phyloP scores from a whole-genome alignment of 352 stramenopile species.

The Phytophthora rubi region DNA sequence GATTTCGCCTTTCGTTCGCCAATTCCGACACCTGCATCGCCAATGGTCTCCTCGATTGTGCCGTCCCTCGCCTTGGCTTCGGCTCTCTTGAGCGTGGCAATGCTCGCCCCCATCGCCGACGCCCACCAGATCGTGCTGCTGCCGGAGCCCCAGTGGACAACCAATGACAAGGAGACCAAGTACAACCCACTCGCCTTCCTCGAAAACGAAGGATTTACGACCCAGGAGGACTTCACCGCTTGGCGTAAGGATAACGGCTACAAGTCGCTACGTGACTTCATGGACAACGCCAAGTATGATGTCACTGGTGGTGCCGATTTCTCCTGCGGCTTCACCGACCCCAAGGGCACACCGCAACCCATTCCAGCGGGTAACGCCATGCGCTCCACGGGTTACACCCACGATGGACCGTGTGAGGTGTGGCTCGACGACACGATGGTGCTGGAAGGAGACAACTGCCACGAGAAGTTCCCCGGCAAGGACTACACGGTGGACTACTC shows the following conservation, averaged over 20 bases:
- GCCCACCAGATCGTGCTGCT: conserved; percentile 47
- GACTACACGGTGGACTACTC: conserved; percentile 35
- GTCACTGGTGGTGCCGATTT: conserved; percentile 35
- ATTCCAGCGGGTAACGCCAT: conserved; percentile 33
- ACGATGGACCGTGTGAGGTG: conserved; percentile 46
- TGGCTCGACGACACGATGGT: conserved; percentile 44
- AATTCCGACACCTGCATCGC: neutral
- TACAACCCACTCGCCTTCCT: conserved; percentile 56
- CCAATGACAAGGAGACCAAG: conserved; percentile 35
- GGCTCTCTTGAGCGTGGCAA: conserved; percentile 28
- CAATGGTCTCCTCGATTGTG: conserved; percentile 25
- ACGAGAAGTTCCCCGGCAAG: conserved; percentile 36
- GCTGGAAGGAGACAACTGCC: conserved; percentile 34
- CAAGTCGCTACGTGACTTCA: conserved; percentile 52
- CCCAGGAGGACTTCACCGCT: conserved; percentile 40
- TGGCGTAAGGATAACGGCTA: conserved; percentile 44
- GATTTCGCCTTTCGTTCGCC: neutral
- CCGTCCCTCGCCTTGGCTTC: conserved; percentile 27
- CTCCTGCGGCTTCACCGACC: conserved; percentile 37
- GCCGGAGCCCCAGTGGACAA: conserved; percentile 37
- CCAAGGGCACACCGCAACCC: conserved; percentile 33
- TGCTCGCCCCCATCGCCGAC: conserved; percentile 25
- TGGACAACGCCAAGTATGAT: conserved; percentile 44
- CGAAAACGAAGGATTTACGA: conserved; percentile 50
- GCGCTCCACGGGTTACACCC: conserved; percentile 51